Evolutionary conservation across 2,329 filamentous ascomycete genomes (phyloP).

Genomic region (Alternaria gaisen): DNA sequence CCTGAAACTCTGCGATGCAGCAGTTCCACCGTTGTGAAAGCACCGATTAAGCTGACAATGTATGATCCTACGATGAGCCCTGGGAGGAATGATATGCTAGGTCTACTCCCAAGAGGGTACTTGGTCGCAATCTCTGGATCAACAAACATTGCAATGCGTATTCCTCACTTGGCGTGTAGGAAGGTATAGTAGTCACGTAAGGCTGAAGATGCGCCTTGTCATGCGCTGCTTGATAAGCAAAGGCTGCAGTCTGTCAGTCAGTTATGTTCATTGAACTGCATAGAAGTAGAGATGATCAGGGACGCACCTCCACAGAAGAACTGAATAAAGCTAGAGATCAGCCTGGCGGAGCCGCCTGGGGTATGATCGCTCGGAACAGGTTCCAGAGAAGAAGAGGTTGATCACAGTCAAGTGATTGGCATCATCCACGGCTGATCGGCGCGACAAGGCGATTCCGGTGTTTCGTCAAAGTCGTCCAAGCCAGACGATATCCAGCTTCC

Average conservation of each 20-base stretch:
- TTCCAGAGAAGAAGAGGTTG: not conserved
- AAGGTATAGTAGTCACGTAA: not conserved
- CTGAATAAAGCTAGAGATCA: not conserved
- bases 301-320: not conserved
- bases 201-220: not conserved
- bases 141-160: conserved; percentile 17
- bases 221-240: not conserved
- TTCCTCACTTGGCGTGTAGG: not conserved
- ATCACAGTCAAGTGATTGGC: conserved; percentile 8
- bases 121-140: conserved; percentile 26
- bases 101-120: conserved; percentile 46
- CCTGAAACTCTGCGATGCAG: conserved; percentile 78
- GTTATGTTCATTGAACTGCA: not conserved
- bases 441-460: not conserved
- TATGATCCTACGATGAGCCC: conserved; percentile 64
- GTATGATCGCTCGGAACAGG: not conserved
- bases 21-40: conserved; percentile 80
- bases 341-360: not conserved
- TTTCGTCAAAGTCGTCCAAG: conserved; percentile 1
- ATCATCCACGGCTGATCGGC: not conserved
- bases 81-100: conserved; percentile 53
- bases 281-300: not conserved
- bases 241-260: not conserved
- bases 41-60: conserved; percentile 76
- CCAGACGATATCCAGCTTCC: not conserved